Evolutionary conservation across 2,329 filamentous ascomycete species (phyloP).

Genomic region (Cladosporium sp.): DNA sequence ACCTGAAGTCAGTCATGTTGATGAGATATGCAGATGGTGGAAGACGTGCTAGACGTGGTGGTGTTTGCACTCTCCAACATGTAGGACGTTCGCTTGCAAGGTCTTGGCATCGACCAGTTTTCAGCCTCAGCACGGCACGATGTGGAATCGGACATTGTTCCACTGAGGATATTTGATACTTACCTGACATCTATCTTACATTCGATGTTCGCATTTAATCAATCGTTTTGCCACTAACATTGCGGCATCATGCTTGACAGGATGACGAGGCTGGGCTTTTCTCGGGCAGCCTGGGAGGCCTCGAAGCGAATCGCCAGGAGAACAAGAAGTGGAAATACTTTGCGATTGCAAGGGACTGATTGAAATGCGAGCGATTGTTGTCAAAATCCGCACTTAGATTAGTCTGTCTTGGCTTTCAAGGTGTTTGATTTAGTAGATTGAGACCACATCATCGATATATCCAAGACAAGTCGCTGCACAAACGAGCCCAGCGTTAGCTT

Average conservation of each 20-base stretch:
- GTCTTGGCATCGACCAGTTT: neutral
- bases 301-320: neutral
- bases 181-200: neutral
- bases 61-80: neutral
- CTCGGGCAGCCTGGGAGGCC: neutral
- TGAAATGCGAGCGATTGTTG: too few species aligned
- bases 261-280: too few species aligned
- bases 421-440: too few species aligned
- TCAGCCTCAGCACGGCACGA: neutral
- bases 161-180: neutral
- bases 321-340: neutral
- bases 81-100: neutral
- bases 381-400: too few species aligned
- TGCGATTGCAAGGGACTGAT: neutral
- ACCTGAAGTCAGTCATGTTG: neutral
- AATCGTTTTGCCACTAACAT: neutral
- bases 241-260: neutral
- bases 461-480: too few species aligned
- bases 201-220: neutral
- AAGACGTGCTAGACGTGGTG: neutral
- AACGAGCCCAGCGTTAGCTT: too few species aligned
- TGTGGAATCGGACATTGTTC: neutral
- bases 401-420: too few species aligned
- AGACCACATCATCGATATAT: too few species aligned
- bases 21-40: neutral